Base-by-base conservation (phyloP, 176 grass and related monocot species). In the Chrysopogon serrulatus region DNA sequence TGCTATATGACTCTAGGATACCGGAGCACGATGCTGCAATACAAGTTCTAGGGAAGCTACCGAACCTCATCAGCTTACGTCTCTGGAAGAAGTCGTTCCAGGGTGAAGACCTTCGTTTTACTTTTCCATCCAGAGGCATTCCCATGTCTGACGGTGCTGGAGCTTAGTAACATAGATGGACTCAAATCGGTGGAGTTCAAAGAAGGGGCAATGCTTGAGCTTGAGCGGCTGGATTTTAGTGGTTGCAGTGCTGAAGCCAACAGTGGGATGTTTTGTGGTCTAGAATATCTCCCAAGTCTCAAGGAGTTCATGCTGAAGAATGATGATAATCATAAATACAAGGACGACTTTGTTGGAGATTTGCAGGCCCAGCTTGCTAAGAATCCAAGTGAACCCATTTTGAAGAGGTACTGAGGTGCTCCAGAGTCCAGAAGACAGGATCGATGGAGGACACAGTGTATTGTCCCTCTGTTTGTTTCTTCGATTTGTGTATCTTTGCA, bases 151-250 rank as follows among this genome's bases (percentile, higher is more conserved):
- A 28, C 3, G 23, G 41, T 74, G 70, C 4, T 83, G 37, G 18
- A 19, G 17, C 34, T 71, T 5, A 0, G 0, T 17, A 0, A 1
- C 3, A 0, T 11, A 61, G 5, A n/a, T n/a, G n/a, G n/a, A n/a
- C n/a, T n/a, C n/a, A n/a, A n/a, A 10, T 48, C 39, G 0, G 3
- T 84, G 3, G 6, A 67, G 6, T 84, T 76, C 24, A 45, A 32
- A 40, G 16, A 18, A 16, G 14, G 10, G 4, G 36, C 35, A 33
- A 43, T 1, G 10, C 60, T 32, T 14, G 40, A 32, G 7, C 72
- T 76, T n/a, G 72, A 67, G 41, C 10, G 30, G 0, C 5, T 74
- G 9, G 0, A 0, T 0, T 33, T 39, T 27, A 0, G 6, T 21
- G 5, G 12, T 71, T 0, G 1, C 0, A 2, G 1, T 2, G 4